Conservation (phyloP, 1,284 basidiomycete species). For the Inonotus hispidus region DNA sequence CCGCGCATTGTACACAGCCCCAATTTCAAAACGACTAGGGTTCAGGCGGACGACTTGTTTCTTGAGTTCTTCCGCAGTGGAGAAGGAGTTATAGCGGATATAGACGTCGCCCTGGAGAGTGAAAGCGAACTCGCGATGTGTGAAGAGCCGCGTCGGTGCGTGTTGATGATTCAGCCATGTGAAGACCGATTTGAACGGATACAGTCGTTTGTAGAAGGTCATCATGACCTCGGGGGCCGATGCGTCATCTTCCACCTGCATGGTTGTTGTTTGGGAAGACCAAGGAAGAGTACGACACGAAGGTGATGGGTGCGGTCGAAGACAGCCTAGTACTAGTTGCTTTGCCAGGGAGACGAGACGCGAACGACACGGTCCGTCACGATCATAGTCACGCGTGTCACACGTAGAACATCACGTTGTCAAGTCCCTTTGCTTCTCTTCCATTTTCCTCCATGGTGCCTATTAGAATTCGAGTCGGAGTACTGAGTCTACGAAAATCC, state of each 20-base stretch:
- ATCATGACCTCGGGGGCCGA: conserved; percentile 68
- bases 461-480: neutral
- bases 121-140: conserved; percentile 96
- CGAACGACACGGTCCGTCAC: conserved; percentile 5
- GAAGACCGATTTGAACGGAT: conserved; percentile 93
- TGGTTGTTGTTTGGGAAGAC: neutral
- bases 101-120: conserved; percentile 91
- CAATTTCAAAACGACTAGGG: conserved; percentile 95
- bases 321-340: neutral
- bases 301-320: neutral
- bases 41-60: conserved; percentile 80
- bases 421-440: neutral
- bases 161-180: conserved; percentile 94
- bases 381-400: conserved; percentile 3
- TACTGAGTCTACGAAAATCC: neutral
- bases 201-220: conserved; percentile 86
- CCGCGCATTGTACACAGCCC: conserved; percentile 88
- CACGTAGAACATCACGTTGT: neutral
- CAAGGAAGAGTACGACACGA: neutral
- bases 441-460: neutral
- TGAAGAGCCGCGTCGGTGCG: conserved; percentile 69
- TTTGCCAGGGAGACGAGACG: neutral
- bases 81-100: conserved; percentile 92
- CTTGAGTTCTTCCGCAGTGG: conserved; percentile 84
- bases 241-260: conserved; percentile 28